Conservation (phyloP, 176 grass and related monocot genomes). For the Avena atlantica region DNA sequence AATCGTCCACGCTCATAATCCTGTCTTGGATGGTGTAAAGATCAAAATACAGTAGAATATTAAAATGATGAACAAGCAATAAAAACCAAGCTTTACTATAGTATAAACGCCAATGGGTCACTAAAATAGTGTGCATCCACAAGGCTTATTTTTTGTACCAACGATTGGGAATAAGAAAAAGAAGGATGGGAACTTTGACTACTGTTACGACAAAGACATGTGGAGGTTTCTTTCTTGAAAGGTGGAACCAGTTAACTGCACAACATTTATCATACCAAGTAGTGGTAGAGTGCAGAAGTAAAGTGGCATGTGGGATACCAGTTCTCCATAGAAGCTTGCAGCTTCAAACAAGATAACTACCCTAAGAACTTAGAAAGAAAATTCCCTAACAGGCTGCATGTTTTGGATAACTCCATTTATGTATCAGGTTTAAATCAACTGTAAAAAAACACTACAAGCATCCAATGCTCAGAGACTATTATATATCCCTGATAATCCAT, state of each 20-base stretch:
- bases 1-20: constrained; percentile 60
- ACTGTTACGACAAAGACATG: background rate
- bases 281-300: background rate
- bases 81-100: background rate
- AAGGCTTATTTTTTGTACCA: background rate
- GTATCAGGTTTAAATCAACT: background rate
- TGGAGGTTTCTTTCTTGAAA: background rate
- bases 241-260: background rate
- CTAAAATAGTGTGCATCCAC: background rate
- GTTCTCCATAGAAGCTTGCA: too few relatives aligned
- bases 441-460: background rate
- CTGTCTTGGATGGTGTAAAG: constrained; percentile 39
- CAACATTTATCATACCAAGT: background rate
- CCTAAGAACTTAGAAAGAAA: background rate
- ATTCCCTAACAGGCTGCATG: background rate
- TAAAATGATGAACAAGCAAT: background rate
- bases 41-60: constrained; percentile 1
- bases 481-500: background rate
- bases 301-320: too few relatives aligned
- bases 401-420: background rate
- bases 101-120: background rate
- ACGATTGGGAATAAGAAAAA: background rate
- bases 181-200: background rate
- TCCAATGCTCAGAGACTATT: background rate
- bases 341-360: too few relatives aligned